A percentile compares a stretch with the other conserved stretches of the same genome.
phyloP scores from a whole-genome alignment of 176 grass and related monocot species.

The Carex myosuroides region DNA sequence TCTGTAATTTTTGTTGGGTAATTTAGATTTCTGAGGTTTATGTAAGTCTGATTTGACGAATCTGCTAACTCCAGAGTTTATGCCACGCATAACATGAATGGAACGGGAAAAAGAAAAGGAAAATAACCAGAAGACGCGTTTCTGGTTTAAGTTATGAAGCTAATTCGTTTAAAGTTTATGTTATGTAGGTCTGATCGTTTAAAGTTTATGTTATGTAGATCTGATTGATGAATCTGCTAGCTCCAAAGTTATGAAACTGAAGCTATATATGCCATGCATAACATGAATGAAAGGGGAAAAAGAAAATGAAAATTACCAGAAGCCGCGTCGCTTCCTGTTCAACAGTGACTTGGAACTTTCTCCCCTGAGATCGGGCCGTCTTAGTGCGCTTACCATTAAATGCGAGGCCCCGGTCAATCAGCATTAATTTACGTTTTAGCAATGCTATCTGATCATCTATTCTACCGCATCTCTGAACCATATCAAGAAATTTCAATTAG shows the following conservation, averaged over 20 bases:
- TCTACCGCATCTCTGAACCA: constrained; percentile 67
- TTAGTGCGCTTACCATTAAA: constrained; percentile 97
- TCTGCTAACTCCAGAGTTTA: too few relatives aligned
- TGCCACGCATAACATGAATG: too few relatives aligned
- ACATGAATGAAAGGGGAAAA: background rate
- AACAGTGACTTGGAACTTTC: constrained; percentile 94
- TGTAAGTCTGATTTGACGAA: too few relatives aligned
- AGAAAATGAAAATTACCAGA: constrained; percentile 44
- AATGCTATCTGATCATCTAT: constrained; percentile 83
- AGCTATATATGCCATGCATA: background rate
- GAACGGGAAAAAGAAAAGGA: too few relatives aligned
- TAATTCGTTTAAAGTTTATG: background rate
- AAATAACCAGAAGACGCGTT: too few relatives aligned
- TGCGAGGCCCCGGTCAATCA: constrained; percentile 67
- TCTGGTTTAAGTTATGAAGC: too few relatives aligned
- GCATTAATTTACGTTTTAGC: constrained; percentile 80
- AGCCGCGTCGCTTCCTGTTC: constrained; percentile 94
- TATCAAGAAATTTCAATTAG: constrained; percentile 13
- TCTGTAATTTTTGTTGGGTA: too few relatives aligned
- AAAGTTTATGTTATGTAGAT: too few relatives aligned
- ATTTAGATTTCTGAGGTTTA: too few relatives aligned
- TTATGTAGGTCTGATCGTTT: too few relatives aligned
- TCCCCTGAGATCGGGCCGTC: constrained; percentile 79
- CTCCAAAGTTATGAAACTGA: background rate
- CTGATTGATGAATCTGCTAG: background rate